phyloP scores from a whole-genome alignment of 192 early-diverging fungal genomes.

The Chytriomyces hyalinus region DNA sequence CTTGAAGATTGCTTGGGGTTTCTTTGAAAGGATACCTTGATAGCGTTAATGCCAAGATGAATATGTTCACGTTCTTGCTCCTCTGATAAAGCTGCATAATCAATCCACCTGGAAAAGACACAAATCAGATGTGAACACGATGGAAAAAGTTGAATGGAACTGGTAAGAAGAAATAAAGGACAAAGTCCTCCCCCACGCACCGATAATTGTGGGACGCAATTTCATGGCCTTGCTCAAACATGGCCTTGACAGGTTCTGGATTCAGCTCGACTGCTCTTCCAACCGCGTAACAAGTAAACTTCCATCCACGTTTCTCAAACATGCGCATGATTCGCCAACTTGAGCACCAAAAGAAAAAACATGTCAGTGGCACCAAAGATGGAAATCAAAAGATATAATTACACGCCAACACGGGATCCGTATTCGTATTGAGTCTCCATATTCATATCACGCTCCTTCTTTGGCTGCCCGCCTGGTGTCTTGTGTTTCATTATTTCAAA shows the following conservation, averaged over 20 bases:
- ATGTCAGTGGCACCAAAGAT: neutral
- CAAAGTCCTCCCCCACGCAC: too few species aligned
- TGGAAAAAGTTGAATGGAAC: conserved; percentile 28
- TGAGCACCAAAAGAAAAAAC: neutral
- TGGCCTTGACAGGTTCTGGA: conserved; percentile 45
- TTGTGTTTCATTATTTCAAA: neutral
- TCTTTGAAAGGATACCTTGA: conserved; percentile 15
- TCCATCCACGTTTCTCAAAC: conserved; percentile 41
- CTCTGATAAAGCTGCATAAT: conserved; percentile 37
- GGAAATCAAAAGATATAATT: too few species aligned
- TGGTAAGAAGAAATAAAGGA: too few species aligned
- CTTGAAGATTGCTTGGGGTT: neutral
- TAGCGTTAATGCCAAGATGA: conserved; percentile 39
- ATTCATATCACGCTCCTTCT: conserved; percentile 45
- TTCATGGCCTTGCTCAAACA: conserved; percentile 53
- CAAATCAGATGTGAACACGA: too few species aligned
- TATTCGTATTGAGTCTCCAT: conserved; percentile 63
- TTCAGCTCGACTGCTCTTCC: conserved; percentile 55
- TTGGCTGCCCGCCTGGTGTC: conserved; percentile 12
- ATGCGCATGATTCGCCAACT: conserved; percentile 49
- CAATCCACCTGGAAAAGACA: conserved; percentile 34
- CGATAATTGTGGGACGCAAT: conserved; percentile 57
- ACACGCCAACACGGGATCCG: conserved; percentile 55
- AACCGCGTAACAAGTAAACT: conserved; percentile 61
- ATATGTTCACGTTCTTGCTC: conserved; percentile 46